These are phyloP conservation scores for Leucaena leucocephala DNA, from an alignment of 306 rosid species.

Conservation along the genomic window DNA sequence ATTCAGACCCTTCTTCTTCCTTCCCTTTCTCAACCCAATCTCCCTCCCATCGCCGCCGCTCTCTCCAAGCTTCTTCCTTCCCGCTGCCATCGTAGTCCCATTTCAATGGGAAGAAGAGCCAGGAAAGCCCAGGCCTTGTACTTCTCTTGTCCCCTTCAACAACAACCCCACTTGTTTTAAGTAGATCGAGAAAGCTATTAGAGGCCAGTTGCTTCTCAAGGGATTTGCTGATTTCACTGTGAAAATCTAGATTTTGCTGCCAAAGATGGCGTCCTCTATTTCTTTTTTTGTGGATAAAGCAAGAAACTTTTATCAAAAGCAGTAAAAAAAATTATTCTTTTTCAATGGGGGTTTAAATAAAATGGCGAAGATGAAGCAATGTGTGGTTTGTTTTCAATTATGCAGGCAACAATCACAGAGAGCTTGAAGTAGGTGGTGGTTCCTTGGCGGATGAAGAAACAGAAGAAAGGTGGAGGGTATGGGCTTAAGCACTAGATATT, in stretches of 20 bases:
- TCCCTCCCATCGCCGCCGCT: no score
- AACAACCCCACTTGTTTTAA: not conserved
- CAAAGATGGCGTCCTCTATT: not conserved
- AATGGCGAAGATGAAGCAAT: not conserved
- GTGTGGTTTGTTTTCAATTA: slow-evolving; percentile 4
- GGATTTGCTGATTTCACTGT: not conserved
- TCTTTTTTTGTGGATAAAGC: not conserved
- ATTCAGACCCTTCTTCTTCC: no score
- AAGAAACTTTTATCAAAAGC: slow-evolving; percentile 8
- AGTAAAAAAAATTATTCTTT: not conserved
- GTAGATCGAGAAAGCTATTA: not conserved
- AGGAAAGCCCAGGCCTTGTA: no score
- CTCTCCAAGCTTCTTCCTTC: no score
- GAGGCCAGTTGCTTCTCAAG: not conserved
- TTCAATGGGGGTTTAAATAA: not conserved
- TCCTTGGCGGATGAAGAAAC: slow-evolving; percentile 62
- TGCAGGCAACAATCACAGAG: slow-evolving; percentile 51
- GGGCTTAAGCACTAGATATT: slow-evolving; percentile 6
- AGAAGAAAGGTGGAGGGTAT: slow-evolving; percentile 43
- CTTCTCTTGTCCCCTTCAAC: no score
- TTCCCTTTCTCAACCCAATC: no score
- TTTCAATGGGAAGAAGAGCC: no score
- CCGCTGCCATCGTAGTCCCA: no score
- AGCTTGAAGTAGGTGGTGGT: slow-evolving; percentile 58
- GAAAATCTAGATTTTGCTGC: not conserved